Base-by-base conservation (phyloP, 78 protist genomes). In the Planoprotostelium fungivorum region DNA sequence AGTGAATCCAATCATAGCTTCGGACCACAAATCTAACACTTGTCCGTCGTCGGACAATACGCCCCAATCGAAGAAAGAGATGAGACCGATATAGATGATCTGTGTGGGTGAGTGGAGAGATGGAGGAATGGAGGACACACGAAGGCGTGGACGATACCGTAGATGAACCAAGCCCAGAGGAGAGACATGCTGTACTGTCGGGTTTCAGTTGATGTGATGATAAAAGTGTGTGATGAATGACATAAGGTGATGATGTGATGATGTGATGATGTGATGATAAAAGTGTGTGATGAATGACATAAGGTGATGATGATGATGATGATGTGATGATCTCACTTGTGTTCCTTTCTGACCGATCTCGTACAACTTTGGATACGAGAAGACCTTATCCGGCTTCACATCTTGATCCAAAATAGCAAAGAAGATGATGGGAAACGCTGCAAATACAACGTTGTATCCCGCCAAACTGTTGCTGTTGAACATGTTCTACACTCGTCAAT, bases 381-480 rank as follows among this genome's bases (percentile, higher is more conserved):
- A 88, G 1, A 90, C 63, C 35, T 63, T 35, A 34, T 93, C 90
- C 25, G 92, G 91, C n/a, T 87, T 36, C 35, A 96, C 94, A 63
- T 96, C 98, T 37, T 95, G 95, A 36, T 97, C 98, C 28, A 96
- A 87, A 35, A 95, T 90, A 0, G 96, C 97, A 84, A 91, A 51
- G 37, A 84, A 90, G 35, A 96, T 85, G 51, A 95, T 90, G 29
- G 98, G 97, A 1, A 90, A 63, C 85, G 95, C 91, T 0, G 96
- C 92, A 90, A 96, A 95, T 35, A 92, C 63, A 0, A 95, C 95
- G 38, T 96, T 96, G 91, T 86, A 96, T n/a, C 84, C 84, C 25
- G 95, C 63, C 34, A 95, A 89, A 37, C 91, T 89, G 85, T 83
- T 38, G 31, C 91, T 88, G n/a, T 94, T 92, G 88, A 91, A 96